Evolutionary conservation across 306 rosid species (phyloP), one percentile per base, ranked within the genome.

Genomic region (Coriaria nepalensis): DNA sequence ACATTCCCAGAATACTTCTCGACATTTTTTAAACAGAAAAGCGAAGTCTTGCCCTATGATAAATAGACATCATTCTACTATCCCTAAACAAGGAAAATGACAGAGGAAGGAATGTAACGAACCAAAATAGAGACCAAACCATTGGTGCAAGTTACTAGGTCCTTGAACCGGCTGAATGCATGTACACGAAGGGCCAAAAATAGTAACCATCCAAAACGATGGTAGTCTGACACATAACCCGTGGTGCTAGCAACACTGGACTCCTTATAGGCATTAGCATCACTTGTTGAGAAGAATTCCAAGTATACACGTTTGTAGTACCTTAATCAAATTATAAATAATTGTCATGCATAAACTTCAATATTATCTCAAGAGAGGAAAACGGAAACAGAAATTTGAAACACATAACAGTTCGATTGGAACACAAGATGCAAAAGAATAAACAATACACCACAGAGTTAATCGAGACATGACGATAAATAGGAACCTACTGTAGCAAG

Each of bases 141-240:
- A 33, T 75, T 85, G 12, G 86, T 71, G 79, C 94, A 92, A 49
- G 98, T 82, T 72, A 92, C 96, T 51, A 85, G 65, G 76, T 82
- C 94, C 70, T 63, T 82, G 64, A 77, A 82, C 47, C 87, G 93
- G 73, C 96, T 80, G 70, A 92, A 82, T 33, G 87, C 86, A 59
- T 86, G 96, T 5, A 78, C 82, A 35, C 98, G 94, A 43, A 92
- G 93, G 34, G 98, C 94, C 93, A 92, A 64, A 72, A 92, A 92
- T 55, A 92, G 80, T 66, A 92, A 70, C 98, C 98, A 92, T 65
- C 98, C 98, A 73, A 92, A 92, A 40, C 86, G 85, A 73, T 85
- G 94, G 71, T 79, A 85, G 43, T 82, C 83, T 0, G 93, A 82
- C 60, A 73, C 77, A 54, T 67, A 67, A 54, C 59, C 73, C 47